A percentile compares a stretch with the other conserved stretches of the same genome.
Evolutionary conservation across 495 filamentous ascomycete species (phyloP).

Genomic region (Trichoderma virens): DNA sequence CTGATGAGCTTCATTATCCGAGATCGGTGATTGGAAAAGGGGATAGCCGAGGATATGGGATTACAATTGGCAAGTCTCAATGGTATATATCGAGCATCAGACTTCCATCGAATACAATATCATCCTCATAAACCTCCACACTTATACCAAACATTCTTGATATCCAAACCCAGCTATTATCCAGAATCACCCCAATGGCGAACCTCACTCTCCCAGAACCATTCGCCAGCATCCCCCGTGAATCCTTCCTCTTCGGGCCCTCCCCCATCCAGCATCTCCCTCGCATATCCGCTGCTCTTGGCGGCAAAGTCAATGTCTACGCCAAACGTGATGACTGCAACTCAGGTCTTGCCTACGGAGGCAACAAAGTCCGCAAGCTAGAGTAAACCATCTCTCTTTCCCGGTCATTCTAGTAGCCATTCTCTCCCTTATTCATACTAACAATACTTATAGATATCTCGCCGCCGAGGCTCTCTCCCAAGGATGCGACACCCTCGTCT

Average conservation of each 20-base stretch:
- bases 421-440: neutral
- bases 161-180: no score
- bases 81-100: neutral
- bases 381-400: conserved; percentile 34
- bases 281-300: conserved; percentile 49
- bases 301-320: conserved; percentile 46
- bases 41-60: neutral
- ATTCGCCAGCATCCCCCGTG: conserved; percentile 49
- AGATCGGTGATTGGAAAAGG: neutral
- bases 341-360: conserved; percentile 54
- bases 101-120: no score
- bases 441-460: conserved; percentile 32
- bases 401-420: no score
- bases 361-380: conserved; percentile 60
- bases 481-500: conserved; percentile 48
- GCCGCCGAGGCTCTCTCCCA: conserved; percentile 48
- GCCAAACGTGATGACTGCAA: conserved; percentile 59
- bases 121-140: neutral
- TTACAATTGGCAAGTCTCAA: no score
- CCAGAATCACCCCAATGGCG: conserved; percentile 15
- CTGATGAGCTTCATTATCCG: neutral
- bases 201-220: conserved; percentile 43
- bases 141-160: no score
- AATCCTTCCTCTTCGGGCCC: conserved; percentile 46
- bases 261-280: conserved; percentile 55